Evolutionary conservation across 2,329 filamentous ascomycete species (phyloP).

Genomic region (Fusarium sp.): DNA sequence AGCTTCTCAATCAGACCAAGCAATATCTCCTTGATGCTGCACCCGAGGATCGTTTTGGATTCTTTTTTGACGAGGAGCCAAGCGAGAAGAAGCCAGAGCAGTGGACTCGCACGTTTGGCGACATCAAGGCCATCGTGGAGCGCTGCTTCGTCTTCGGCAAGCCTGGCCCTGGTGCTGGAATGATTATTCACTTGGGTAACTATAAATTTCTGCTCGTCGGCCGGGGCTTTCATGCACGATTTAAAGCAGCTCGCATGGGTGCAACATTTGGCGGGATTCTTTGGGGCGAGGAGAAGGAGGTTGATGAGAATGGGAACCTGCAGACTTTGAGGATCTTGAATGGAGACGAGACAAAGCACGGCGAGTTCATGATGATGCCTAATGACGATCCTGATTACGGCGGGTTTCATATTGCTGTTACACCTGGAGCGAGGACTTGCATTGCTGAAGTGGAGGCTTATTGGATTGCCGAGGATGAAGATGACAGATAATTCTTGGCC

Average conservation of each 20-base stretch:
- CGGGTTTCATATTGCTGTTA: constrained; percentile 62
- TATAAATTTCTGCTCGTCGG: constrained; percentile 49
- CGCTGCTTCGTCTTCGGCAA: constrained; percentile 53
- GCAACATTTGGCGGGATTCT: constrained; percentile 52
- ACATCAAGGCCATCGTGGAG: constrained; percentile 49
- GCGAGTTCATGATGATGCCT: constrained; percentile 61
- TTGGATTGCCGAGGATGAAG: constrained; percentile 42
- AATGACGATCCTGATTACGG: constrained; percentile 64
- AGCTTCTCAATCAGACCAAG: constrained; percentile 43
- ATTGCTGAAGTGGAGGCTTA: constrained; percentile 55
- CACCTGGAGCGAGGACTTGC: constrained; percentile 59
- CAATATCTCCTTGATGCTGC: constrained; percentile 41
- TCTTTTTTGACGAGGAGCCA: constrained; percentile 49
- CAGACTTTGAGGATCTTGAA: constrained; percentile 47
- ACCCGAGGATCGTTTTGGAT: constrained; percentile 47
- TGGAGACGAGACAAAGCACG: constrained; percentile 54
- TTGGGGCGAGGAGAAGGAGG: constrained; percentile 47
- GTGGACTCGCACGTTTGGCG: constrained; percentile 43
- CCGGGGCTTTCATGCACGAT: constrained; percentile 49
- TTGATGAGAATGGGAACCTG: constrained; percentile 46
- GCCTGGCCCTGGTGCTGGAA: constrained; percentile 47
- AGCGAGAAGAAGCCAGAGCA: constrained; percentile 34
- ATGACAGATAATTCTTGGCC: constrained; percentile 35
- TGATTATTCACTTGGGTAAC: constrained; percentile 49
- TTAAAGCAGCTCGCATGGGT: constrained; percentile 42